These are phyloP conservation scores for Glycine latifolia DNA, from an alignment of 306 rosid species.

Conservation along the genomic window DNA sequence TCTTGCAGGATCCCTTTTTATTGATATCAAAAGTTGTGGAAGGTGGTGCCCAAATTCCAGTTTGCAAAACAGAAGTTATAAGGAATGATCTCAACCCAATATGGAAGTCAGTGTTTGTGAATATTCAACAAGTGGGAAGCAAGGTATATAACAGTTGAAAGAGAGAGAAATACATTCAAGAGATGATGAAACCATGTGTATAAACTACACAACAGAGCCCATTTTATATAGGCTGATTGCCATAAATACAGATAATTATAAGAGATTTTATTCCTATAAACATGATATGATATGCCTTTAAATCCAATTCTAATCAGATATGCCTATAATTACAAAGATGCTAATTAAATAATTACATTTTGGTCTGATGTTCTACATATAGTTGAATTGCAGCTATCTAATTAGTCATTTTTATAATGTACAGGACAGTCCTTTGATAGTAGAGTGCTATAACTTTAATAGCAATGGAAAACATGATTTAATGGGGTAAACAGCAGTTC, in stretches of 20 bases:
- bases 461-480: slow-evolving; percentile 82
- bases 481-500: slow-evolving; percentile 64
- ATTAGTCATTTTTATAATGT: slow-evolving; percentile 45
- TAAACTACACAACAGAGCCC: too few species aligned
- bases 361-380: slow-evolving; percentile 1
- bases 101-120: slow-evolving; percentile 75
- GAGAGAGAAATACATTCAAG: too few species aligned
- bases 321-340: too few species aligned
- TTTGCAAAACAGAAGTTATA: slow-evolving; percentile 83
- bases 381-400: slow-evolving; percentile 37
- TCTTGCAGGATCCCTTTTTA: slow-evolving; percentile 78
- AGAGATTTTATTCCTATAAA: too few species aligned
- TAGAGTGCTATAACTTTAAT: slow-evolving; percentile 83
- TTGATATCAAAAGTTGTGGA: slow-evolving; percentile 68
- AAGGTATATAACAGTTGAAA: slow-evolving; percentile 57
- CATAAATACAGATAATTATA: too few species aligned
- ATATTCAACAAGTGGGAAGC: slow-evolving; percentile 84
- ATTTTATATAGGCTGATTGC: too few species aligned
- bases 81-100: slow-evolving; percentile 74
- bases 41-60: slow-evolving; percentile 63
- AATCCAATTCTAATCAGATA: too few species aligned
- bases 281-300: too few species aligned
- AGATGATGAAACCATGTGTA: too few species aligned
- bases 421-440: slow-evolving; percentile 76
- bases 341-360: neutral